Base-by-base conservation (phyloP, 305 asterid species). In the Petunia hybrid region DNA sequence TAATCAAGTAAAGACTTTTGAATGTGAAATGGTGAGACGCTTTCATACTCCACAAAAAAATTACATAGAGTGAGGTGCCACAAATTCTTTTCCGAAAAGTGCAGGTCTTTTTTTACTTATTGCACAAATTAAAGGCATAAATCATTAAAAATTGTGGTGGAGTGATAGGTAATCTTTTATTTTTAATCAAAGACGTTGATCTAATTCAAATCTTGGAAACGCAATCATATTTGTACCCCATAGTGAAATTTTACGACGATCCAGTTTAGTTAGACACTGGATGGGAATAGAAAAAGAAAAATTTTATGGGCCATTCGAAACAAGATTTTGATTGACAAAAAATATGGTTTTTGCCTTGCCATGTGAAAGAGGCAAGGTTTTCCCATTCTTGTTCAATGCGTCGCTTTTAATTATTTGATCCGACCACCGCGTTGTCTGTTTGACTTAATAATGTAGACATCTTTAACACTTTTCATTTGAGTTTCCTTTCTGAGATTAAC, bases 301-400 rank as follows among this genome's bases (percentile, higher is more conserved):
- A 22, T 22, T 22, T 22, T 22, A 22, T 22, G 31, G 31, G 31
- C 31, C 31, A 53, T 53, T 13, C 57, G 12, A 5, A 10, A 3
- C 1, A 53, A 53, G 57, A 53, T 53, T n/a, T 53, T 2, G 57
- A 53, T 53, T 53, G 57, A 53, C 22, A 0, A 45, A 45, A 22
- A 16, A 22, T 53, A 45, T 31, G 0, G 57, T 10, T 22, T 1
- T 45, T 57, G 35, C 22, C 36, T 57, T 70, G 59, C 42, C 77
- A 43, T 70, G 59, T 70, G 77, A 57, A 57, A 57, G n/a, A 14
- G 63, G 22, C 63, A 57, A 57, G 63, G 35, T 14, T n/a, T 57
- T 57, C 63, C 42, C 77, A 46, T 46, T 71, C 13, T 71, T 3
- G 31, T 70, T 12, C 71, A 40, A 13, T 51, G 6, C n/a, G 77